A percentile compares a stretch with the other conserved stretches of the same genome.
phyloP scores from a whole-genome alignment of 2,329 filamentous ascomycete genomes.

The Fusarium torulosum region DNA sequence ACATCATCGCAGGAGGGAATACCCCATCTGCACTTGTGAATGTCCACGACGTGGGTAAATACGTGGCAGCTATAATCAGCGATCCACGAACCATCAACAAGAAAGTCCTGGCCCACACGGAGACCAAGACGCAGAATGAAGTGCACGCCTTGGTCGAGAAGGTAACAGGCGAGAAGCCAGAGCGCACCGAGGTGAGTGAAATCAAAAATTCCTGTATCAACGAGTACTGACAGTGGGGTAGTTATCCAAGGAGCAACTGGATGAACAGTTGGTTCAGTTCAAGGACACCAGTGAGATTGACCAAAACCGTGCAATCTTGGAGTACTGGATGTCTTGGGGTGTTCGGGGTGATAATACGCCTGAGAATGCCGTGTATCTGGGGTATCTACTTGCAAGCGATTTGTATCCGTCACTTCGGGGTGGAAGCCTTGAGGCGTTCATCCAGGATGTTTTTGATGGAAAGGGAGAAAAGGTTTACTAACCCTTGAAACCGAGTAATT shows the following conservation, averaged over 20 bases:
- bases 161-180: conserved; percentile 12
- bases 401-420: conserved; percentile 7
- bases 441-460: conserved; percentile 7
- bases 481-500: too few species aligned
- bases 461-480: conserved; percentile 5
- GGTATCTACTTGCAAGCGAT: conserved; percentile 18
- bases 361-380: conserved; percentile 11
- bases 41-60: conserved; percentile 10
- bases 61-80: conserved; percentile 8
- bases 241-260: conserved; percentile 9
- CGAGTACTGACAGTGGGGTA: background rate
- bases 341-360: conserved; percentile 21
- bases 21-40: background rate
- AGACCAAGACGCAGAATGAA: conserved; percentile 16
- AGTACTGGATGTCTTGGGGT: conserved; percentile 24
- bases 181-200: background rate
- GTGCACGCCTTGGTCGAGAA: conserved; percentile 1
- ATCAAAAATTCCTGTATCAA: rapidly evolving
- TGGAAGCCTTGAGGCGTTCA: conserved; percentile 3
- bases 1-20: conserved; percentile 4
- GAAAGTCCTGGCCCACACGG: conserved; percentile 9
- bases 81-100: conserved; percentile 16
- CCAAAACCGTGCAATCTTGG: background rate
- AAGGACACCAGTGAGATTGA: background rate
- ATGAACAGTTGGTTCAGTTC: background rate